Percentiles rank a stretch among this genome's conserved stretches.
phyloP scores from a whole-genome alignment of 139 green algal genomes.

The Mesotaenium endlicherianum region DNA sequence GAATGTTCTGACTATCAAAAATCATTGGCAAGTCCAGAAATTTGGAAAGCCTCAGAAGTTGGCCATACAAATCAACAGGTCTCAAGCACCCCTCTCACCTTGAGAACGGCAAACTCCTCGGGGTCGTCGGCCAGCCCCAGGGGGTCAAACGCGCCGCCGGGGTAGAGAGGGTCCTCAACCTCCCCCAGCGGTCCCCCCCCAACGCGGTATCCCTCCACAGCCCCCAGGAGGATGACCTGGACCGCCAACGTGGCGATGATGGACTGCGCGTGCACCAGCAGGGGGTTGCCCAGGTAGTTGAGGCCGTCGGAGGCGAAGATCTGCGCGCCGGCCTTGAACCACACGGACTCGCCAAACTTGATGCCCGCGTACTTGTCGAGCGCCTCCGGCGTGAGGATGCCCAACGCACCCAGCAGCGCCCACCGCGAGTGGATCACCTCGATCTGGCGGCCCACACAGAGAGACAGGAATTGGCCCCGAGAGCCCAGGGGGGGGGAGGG shows the following conservation, averaged over 20 bases:
- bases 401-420: conserved; percentile 88
- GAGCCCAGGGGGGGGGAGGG: too few species aligned
- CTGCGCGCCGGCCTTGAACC: conserved; percentile 83
- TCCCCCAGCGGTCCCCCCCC: conserved; percentile 86
- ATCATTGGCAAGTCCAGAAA: too few species aligned
- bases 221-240: conserved; percentile 75
- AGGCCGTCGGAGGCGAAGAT: conserved; percentile 76
- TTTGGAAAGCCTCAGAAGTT: too few species aligned
- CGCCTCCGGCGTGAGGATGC: conserved; percentile 79
- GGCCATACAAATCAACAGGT: too few species aligned
- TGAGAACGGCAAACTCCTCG: conserved; percentile 61
- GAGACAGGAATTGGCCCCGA: too few species aligned
- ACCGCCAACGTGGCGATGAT: conserved; percentile 85
- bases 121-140: conserved; percentile 79
- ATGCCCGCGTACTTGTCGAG: conserved; percentile 58
- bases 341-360: conserved; percentile 68
- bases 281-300: conserved; percentile 78
- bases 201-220: conserved; percentile 88
- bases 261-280: conserved; percentile 90
- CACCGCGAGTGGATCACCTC: conserved; percentile 87
- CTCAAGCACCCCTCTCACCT: too few species aligned
- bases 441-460: too few species aligned
- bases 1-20: too few species aligned
- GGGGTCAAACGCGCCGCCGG: conserved; percentile 51
- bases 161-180: conserved; percentile 56